Percentiles rank a stretch among this genome's conserved stretches.
Conservation (phyloP, 2,329 filamentous ascomycete genomes). For the Microsporum audouinii region DNA sequence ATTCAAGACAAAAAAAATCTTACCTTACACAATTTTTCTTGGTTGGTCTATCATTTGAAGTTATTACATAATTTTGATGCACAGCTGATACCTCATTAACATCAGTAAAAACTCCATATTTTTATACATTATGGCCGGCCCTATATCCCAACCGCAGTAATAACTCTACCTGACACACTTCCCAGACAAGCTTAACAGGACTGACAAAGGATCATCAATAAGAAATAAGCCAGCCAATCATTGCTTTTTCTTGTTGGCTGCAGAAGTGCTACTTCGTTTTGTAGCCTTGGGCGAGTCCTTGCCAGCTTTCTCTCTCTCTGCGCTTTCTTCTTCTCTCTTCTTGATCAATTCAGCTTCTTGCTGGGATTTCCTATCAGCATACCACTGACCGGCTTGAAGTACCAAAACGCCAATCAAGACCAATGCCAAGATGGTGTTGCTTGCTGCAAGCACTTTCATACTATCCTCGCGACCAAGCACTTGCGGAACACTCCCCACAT, state of each 20-base stretch:
- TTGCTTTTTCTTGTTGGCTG: slow-evolving; percentile 23
- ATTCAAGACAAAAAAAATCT: background rate
- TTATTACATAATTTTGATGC: background rate
- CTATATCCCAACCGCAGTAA: background rate
- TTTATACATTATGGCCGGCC: background rate
- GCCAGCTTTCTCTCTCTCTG: slow-evolving; percentile 12
- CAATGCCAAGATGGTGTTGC: slow-evolving; percentile 89
- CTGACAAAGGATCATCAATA: background rate
- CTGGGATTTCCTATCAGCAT: slow-evolving; percentile 84
- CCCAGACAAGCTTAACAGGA: background rate
- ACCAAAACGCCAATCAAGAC: slow-evolving; percentile 86
- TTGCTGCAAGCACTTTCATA: slow-evolving; percentile 79
- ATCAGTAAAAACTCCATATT: background rate
- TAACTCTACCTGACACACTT: background rate
- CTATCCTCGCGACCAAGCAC: slow-evolving; percentile 76
- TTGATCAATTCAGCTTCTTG: slow-evolving; percentile 62
- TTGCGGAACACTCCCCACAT: slow-evolving; percentile 46
- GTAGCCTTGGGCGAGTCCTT: slow-evolving; percentile 14
- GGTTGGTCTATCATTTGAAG: no score
- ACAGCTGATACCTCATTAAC: background rate
- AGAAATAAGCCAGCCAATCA: slow-evolving; percentile 9
- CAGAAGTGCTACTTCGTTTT: slow-evolving; percentile 17
- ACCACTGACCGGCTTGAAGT: slow-evolving; percentile 95
- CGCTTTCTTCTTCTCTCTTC: slow-evolving; percentile 41
- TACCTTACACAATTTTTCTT: no score